Percentiles rank a stretch among this genome's conserved stretches.
phyloP scores from a whole-genome alignment of 305 asterid genomes.

The Andrographis paniculata region DNA sequence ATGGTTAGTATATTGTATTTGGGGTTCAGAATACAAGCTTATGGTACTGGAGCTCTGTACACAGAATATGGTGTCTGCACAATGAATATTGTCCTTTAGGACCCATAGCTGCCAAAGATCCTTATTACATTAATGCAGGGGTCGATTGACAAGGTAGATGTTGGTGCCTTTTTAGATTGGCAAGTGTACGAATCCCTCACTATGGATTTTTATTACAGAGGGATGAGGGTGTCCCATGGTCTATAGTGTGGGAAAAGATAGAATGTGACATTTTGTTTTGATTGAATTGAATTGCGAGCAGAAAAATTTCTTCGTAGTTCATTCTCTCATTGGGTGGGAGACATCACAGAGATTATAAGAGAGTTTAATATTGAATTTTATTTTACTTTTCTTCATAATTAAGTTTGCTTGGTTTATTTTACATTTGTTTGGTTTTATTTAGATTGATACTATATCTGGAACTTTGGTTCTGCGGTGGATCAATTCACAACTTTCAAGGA shows the following conservation, averaged over 20 bases:
- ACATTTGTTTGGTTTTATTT: conserved; percentile 14
- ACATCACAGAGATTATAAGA: too few relatives aligned
- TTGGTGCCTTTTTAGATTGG: not conserved
- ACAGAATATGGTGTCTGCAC: not conserved
- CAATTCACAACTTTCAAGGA: conserved; percentile 88
- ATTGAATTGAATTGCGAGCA: not conserved
- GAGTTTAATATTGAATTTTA: too few relatives aligned
- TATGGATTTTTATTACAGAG: not conserved
- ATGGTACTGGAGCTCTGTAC: not conserved
- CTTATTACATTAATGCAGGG: not conserved
- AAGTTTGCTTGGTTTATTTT: not conserved
- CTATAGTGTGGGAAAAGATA: not conserved
- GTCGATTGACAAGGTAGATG: not conserved
- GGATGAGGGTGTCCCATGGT: not conserved
- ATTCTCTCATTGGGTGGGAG: not conserved
- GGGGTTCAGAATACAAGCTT: not conserved
- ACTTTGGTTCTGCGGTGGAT: conserved; percentile 98
- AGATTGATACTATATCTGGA: conserved; percentile 90
- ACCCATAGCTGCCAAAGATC: not conserved
- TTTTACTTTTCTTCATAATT: not conserved
- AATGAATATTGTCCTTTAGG: not conserved
- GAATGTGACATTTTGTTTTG: not conserved
- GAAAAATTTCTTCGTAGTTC: not conserved
- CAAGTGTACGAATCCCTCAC: not conserved
- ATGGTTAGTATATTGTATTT: not conserved